Evolutionary conservation across 164 flowering plant genomes (phyloP).

Genomic region (Taxillus chinensis): DNA sequence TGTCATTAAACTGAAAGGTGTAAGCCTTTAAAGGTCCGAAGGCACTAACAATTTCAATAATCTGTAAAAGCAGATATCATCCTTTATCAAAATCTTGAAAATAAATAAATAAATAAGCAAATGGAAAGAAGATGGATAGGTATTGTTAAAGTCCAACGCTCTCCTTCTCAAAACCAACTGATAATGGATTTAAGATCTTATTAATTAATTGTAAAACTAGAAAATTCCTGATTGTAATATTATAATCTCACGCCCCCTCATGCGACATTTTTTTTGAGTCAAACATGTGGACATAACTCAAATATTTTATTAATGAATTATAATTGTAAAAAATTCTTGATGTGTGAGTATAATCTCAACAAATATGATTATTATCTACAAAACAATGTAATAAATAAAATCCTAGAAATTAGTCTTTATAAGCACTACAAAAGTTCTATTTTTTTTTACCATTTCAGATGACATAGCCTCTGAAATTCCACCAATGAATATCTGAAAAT

Average conservation of each 20-base stretch:
- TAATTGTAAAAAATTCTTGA: no score
- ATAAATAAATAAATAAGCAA: not conserved
- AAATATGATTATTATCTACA: no score
- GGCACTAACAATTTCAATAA: constrained; percentile 67
- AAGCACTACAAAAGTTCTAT: not conserved
- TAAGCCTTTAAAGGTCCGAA: constrained; percentile 83
- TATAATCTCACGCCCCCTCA: no score
- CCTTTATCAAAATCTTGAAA: not conserved
- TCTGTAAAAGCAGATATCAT: constrained; percentile 27
- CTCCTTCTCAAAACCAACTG: no score
- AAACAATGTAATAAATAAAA: not conserved
- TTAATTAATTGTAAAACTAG: no score
- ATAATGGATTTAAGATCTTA: no score
- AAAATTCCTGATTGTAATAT: no score
- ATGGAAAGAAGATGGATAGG: not conserved
- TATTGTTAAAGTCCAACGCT: no score
- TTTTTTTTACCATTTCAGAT: constrained; percentile 62
- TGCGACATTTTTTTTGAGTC: no score
- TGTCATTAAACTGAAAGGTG: constrained; percentile 39
- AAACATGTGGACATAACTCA: no score
- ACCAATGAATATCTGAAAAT: constrained; percentile 77
- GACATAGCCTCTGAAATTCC: constrained; percentile 71
- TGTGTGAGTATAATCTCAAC: no score
- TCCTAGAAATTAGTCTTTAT: not conserved
- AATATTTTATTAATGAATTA: no score